Evolutionary conservation across 345 rosid species (phyloP), one percentile per base, ranked within the genome.

Genomic region (Corymbia maculata): DNA sequence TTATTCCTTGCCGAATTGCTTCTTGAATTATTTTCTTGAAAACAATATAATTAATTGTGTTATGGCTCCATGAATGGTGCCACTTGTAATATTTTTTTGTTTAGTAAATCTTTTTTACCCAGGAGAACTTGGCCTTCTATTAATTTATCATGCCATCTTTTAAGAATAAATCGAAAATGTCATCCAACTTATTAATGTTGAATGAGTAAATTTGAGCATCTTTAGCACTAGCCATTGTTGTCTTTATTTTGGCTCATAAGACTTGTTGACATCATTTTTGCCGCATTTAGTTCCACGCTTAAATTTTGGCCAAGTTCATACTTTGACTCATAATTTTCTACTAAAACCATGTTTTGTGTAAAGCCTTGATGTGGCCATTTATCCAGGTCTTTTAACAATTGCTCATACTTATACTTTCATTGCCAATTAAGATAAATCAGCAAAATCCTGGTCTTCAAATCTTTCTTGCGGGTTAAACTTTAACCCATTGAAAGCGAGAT

Each of bases 331-430:
- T 59, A 59, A 59, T 1, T 59, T 61, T 61, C 68, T 28, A 28
- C 2, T 26, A 1, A 61, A 26, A 15, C 2, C 51, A 50, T 13
- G 13, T 0, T 61, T 61, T 0, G 13, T 61, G 8, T 59, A 26
- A 59, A 0, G 0, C 0, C 68, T 61, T 12, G 32, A 61, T 61
- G 0, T 61, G 68, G 32, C 68, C 68, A 61, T 61, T 26, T 28
- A 26, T 61, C 68, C 0, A 0, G 11, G 0, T 26, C 68, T 61
- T 61, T 61, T 61, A 61, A 26, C 15, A 5, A 13, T 61, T 61
- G 68, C 68, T 61, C 32, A 68, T 68, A 16, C 79, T 68, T 68
- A 68, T 16, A 0, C 44, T 66, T 9, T 15, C 0, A 19, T 66
- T 16, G 21, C 44, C 19, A 19, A 68, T 68, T 0, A 12, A 68